Base-by-base conservation (phyloP, 2,329 filamentous ascomycete species). In the Xylaria sp. region DNA sequence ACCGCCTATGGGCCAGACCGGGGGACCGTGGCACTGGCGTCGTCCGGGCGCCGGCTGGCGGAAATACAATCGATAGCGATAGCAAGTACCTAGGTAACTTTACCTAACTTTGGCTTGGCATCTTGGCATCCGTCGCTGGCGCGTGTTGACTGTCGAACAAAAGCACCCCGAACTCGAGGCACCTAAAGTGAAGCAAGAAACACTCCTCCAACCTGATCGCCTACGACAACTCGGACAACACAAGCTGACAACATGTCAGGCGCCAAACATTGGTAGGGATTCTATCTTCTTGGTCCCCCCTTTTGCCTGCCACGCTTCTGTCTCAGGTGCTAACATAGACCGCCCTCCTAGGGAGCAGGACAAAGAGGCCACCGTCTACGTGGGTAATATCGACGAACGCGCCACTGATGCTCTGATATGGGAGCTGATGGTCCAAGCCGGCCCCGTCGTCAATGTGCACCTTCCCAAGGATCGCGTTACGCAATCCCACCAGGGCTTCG, bases 341-440 rank as follows among this genome's bases (percentile, higher is more conserved):
- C 31, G 25, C 27, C 43, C 6, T 17, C 15, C 15, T 17, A 93
- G 90, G 91, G 92, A 97, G 76, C 94, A 98, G 82, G 94, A 98
- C 79, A 97, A 97, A 78, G 94, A 98, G 79, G 93, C 93, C 70
- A 98, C 95, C 41, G 91, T 98, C 76, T 99, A 99, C 78, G 92
- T 98, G 70, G 95, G 95, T 75, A 98, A 98, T 77, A 92, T 99
- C 73, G 95, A 99, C 81, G 95, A 99, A 82, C 92, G 95, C 76
- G 91, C 95, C 68, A 90, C 90, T 47, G 92, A 97, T 74, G 89
- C 90, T 70, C 85, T 97, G 69, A 88, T 99, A 69, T 97, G 95
- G 89, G 95, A 99, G 82, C 85, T 99, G 72, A 98, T 98, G 93
- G 88, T 97, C 58, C 95, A 99, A 81, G 93, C 93, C 76, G 95